These are phyloP conservation scores for Chloromonas sp. DNA, from an alignment of 163 green algal genomes.

Conservation along the genomic window DNA sequence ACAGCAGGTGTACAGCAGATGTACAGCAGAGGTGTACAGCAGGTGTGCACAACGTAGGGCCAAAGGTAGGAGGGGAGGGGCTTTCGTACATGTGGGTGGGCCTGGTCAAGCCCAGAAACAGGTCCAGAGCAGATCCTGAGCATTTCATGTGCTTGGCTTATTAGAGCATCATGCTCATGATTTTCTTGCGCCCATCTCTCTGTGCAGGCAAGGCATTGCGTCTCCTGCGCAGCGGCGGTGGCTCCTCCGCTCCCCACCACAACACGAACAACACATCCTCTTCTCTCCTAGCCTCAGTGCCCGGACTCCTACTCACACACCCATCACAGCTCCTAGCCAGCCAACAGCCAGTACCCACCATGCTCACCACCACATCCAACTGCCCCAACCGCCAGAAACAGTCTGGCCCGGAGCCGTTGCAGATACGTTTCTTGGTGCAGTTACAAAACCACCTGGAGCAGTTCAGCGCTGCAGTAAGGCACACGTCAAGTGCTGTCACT, in stretches of 20 bases:
- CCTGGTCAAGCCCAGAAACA: not conserved
- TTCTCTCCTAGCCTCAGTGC: not conserved
- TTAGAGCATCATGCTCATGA: no score
- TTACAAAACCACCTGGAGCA: not conserved
- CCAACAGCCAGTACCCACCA: not conserved
- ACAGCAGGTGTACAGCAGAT: no score
- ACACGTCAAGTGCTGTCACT: no score
- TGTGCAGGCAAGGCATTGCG: constrained; percentile 17
- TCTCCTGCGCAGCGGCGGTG: constrained; percentile 8
- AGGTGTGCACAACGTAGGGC: no score
- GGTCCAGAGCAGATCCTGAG: no score
- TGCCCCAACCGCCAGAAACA: not conserved
- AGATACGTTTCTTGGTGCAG: not conserved
- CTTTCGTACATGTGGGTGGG: not conserved
- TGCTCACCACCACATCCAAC: not conserved
- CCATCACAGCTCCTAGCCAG: not conserved
- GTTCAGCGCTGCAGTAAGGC: no score
- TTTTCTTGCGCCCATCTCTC: no score
- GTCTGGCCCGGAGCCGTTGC: not conserved
- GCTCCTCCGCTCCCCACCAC: not conserved
- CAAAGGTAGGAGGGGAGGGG: no score
- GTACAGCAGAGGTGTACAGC: no score
- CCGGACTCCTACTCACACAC: not conserved
- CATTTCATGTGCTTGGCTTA: no score
- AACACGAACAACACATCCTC: not conserved